Base-by-base conservation (phyloP, 1,284 basidiomycete species). In the Naganishia cerealis region DNA sequence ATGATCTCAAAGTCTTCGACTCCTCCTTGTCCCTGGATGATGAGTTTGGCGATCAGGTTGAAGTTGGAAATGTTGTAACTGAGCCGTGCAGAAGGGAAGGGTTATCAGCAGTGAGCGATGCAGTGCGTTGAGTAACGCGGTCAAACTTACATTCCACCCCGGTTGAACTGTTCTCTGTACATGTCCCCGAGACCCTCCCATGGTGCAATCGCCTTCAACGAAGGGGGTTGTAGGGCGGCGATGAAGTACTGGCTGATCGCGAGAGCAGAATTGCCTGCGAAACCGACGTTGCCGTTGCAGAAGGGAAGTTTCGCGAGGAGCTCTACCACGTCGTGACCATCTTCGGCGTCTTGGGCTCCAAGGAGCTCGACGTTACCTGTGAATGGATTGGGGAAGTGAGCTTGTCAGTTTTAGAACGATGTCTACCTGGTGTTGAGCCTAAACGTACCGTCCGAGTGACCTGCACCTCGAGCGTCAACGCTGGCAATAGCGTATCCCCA, bases 141-240 rank as follows among this genome's bases (percentile, higher is more conserved):
- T 8, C 16, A 36, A 12, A 50, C 57, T 59, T 43, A 59, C 57
- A 59, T 59, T 59, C 57, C 57, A 48, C 57, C 57, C 43, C 57
- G 57, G 29, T 59, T 59, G 42, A 59, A 59, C 43, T 59, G 57
- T 43, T 58, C 56, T 38, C 73, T 67, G 55, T 59, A 68, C 43
- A 74, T 65, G 53, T 74, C 72, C 5, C 70, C 70, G 43, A 68
- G 68, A 0, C 73, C 74, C 40, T 75, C 74, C 73, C 74, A 75
- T 1, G 74, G 75, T 1, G 74, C 74, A 43, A 75, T 74, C 33
- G 73, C 73, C 61, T 75, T 75, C 65, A 75, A 70, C 21, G 71
- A 71, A 8, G 75, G 74, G 12, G 73, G 75, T 40, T 73, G 70
- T 50, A 71, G 58, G 1, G 65, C 53, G 12, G 74, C 72, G 13